A percentile compares a stretch with the other conserved stretches of the same genome.
Conservation (phyloP, 257 asterid species). For the Misopates orontium region DNA sequence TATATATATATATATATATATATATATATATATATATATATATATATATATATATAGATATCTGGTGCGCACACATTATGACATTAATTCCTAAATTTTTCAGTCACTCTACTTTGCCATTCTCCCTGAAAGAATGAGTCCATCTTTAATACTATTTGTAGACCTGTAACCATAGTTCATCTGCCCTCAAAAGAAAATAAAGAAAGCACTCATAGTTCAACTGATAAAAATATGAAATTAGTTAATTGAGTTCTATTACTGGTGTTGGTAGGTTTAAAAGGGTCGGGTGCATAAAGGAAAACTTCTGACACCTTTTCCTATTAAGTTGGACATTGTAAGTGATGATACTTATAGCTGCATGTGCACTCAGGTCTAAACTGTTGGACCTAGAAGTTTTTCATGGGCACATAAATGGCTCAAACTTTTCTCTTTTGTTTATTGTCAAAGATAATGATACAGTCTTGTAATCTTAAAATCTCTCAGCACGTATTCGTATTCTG, state of each 20-base stretch:
- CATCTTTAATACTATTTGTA: conserved; percentile 3
- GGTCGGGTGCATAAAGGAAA: neutral
- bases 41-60: no score
- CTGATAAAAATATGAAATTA: no score
- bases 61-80: no score
- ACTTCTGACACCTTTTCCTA: neutral
- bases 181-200: no score
- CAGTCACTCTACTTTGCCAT: conserved; percentile 17
- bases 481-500: neutral
- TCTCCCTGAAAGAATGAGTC: conserved; percentile 3
- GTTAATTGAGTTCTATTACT: no score
- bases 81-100: no score
- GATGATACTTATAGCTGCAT: neutral
- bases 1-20: neutral
- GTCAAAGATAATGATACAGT: conserved; percentile 2
- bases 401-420: neutral
- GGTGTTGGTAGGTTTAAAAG: neutral
- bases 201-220: no score
- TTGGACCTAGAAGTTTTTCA: neutral
- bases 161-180: neutral
- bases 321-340: conserved; percentile 4
- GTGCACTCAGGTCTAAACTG: neutral
- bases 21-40: no score
- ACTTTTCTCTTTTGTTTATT: neutral
- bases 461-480: conserved; percentile 12